Evolutionary conservation across 169 alveolate species (phyloP).

Genomic region (Theileria sp.): DNA sequence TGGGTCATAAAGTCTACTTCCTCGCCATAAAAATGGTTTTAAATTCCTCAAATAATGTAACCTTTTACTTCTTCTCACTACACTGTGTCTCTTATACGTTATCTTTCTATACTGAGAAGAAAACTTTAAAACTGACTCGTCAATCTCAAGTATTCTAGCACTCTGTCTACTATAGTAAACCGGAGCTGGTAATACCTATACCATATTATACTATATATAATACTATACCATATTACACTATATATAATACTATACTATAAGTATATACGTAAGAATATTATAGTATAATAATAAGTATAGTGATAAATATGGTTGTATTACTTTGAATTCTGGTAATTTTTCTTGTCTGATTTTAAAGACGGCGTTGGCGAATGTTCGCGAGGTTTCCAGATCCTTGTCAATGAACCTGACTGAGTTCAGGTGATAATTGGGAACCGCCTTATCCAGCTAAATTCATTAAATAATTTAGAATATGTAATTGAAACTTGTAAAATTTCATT

Average conservation of each 20-base stretch:
- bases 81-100: conserved; percentile 60
- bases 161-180: conserved; percentile 55
- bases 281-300: too few relatives aligned
- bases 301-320: too few relatives aligned
- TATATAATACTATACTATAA: too few relatives aligned
- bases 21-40: conserved; percentile 62
- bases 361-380: conserved; percentile 54
- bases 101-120: conserved; percentile 46
- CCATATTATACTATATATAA: not conserved
- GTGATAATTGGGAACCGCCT: conserved; percentile 32
- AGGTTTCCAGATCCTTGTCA: conserved; percentile 24
- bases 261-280: too few relatives aligned
- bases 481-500: conserved; percentile 34
- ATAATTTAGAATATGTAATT: not conserved
- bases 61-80: conserved; percentile 51
- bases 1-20: conserved; percentile 32
- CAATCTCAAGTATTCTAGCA: conserved; percentile 58
- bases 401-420: conserved; percentile 33
- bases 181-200: conserved; percentile 59
- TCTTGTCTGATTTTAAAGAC: conserved; percentile 36
- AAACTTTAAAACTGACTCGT: conserved; percentile 56
- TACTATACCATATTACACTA: too few relatives aligned
- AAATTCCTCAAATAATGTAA: conserved; percentile 55
- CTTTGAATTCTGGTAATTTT: conserved; percentile 52
- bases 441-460: conserved; percentile 20